phyloP scores from a whole-genome alignment of 2,329 filamentous ascomycete genomes.

The Phaeosphaeria sp. region DNA sequence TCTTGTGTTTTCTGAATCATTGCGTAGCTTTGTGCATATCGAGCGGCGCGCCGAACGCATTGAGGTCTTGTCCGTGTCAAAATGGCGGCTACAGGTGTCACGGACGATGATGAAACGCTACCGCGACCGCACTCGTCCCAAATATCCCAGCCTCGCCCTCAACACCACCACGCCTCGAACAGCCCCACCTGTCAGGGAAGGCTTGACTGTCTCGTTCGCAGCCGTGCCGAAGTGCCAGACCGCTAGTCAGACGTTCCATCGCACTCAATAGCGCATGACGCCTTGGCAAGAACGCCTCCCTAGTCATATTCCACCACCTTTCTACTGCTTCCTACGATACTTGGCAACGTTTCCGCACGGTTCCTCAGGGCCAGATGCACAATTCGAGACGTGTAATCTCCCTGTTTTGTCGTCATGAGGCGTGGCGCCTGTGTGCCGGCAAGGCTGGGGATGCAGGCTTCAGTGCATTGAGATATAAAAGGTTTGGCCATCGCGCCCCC shows the following conservation, averaged over 20 bases:
- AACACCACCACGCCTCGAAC: conserved; percentile 19
- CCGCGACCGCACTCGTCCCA: conserved; percentile 38
- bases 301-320: conserved; percentile 24
- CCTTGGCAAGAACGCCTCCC: conserved; percentile 31
- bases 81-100: conserved; percentile 36
- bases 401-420: conserved; percentile 19
- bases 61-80: conserved; percentile 25
- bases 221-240: conserved; percentile 39
- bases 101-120: conserved; percentile 40
- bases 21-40: conserved; percentile 11
- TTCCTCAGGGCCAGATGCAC: conserved; percentile 20
- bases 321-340: conserved; percentile 11
- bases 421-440: conserved; percentile 17
- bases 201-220: conserved; percentile 28
- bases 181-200: conserved; percentile 20
- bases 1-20: conserved; percentile 20
- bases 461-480: conserved; percentile 37
- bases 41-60: conserved; percentile 34
- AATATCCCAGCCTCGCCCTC: conserved; percentile 28
- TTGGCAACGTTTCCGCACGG: conserved; percentile 12
- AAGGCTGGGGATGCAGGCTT: neutral
- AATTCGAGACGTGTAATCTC: conserved; percentile 38
- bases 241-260: conserved; percentile 44
- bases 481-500: conserved; percentile 8
- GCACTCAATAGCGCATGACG: conserved; percentile 37